Conservation (phyloP, 192 early-diverging fungal genomes). For the Gonapodya prolifera region DNA sequence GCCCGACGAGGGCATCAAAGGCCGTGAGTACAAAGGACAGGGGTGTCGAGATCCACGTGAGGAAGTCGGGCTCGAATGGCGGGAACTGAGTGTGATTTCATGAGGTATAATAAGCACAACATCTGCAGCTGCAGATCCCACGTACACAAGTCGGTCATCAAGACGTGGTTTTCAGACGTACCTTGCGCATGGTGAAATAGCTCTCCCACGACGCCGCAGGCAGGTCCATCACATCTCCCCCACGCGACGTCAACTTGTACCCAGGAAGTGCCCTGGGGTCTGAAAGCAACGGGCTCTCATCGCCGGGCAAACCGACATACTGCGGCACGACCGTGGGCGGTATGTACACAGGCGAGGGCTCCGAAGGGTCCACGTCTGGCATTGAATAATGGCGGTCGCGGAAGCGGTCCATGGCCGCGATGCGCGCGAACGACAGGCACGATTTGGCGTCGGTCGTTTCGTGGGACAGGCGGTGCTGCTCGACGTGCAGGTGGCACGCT, state of each 20-base stretch:
- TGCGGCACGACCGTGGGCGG: not conserved
- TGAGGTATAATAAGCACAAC: not conserved
- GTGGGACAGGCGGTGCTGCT: not conserved
- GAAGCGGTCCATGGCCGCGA: not conserved
- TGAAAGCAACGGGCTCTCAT: not conserved
- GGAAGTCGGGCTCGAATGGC: constrained; percentile 1
- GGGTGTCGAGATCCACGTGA: not conserved
- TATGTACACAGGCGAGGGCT: not conserved
- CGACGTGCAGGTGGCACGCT: not conserved
- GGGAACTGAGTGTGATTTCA: not conserved
- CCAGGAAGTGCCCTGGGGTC: not conserved
- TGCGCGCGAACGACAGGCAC: not conserved
- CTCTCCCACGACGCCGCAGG: not conserved
- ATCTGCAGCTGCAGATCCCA: not conserved
- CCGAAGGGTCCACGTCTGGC: not conserved
- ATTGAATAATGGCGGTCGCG: not conserved
- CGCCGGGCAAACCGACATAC: not conserved
- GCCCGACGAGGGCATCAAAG: not conserved
- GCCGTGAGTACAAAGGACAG: not conserved
- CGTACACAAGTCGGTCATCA: too few species aligned
- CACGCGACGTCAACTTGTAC: not conserved
- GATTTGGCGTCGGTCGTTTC: too few species aligned
- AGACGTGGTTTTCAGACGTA: not conserved
- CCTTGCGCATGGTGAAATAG: not conserved
- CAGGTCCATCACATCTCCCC: not conserved